Percentiles rank a stretch among this genome's conserved stretches.
Conservation (phyloP, 164 flowering plant genomes). For the Kalanchoe fedtschenkoi region DNA sequence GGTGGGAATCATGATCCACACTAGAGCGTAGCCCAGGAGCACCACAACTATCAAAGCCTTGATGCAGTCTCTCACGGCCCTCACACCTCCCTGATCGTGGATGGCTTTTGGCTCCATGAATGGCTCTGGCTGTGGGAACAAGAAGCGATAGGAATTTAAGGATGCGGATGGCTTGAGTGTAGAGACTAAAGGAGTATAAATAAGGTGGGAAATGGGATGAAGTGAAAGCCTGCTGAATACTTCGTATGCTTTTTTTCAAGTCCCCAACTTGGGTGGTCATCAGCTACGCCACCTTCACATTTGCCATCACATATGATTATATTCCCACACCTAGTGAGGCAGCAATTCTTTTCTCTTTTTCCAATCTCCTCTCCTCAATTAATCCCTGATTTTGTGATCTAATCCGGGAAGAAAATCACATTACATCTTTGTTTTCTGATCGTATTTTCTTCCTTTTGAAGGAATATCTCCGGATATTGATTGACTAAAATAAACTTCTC, state of each 20-base stretch:
- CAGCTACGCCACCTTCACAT: background rate
- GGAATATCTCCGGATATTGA: too few relatives aligned
- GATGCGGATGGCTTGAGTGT: constrained; percentile 1
- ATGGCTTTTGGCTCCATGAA: background rate
- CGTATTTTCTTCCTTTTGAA: too few relatives aligned
- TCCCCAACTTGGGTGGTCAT: constrained; percentile 2
- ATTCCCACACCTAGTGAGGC: background rate
- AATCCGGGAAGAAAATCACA: background rate
- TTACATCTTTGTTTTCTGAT: too few relatives aligned
- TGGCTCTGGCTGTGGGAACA: background rate
- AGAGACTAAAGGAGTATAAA: background rate
- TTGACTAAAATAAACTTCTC: too few relatives aligned
- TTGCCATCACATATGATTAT: background rate
- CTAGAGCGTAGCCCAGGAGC: constrained; percentile 30
- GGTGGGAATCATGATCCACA: constrained; percentile 65
- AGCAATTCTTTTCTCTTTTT: background rate
- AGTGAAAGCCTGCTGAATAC: background rate
- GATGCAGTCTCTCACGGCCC: constrained; percentile 8
- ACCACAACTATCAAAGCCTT: constrained; percentile 18
- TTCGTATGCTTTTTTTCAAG: background rate
- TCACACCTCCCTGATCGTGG: constrained; percentile 1
- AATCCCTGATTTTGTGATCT: too few relatives aligned
- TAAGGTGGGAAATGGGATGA: background rate
- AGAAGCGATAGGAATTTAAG: background rate
- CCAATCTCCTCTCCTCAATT: too few relatives aligned